phyloP scores from a whole-genome alignment of 2,329 filamentous ascomycete species.

The Aspergillus pseudoterreus region DNA sequence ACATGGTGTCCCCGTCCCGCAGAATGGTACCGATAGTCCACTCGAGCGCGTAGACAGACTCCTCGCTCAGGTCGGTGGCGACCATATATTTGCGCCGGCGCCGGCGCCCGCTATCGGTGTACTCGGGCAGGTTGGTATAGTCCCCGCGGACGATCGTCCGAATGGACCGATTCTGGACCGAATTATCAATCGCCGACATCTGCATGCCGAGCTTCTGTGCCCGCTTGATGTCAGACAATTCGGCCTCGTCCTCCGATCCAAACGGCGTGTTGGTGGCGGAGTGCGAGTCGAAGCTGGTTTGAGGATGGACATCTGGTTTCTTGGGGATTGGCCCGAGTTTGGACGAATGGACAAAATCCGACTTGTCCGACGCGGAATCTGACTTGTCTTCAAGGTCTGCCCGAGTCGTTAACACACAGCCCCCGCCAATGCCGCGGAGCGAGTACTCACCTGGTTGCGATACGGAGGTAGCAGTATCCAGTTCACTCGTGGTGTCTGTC shows the following conservation, averaged over 20 bases:
- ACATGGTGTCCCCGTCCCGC: slow-evolving; percentile 86
- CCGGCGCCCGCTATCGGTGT: slow-evolving; percentile 73
- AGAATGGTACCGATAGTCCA: slow-evolving; percentile 97
- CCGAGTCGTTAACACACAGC: neutral
- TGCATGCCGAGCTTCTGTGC: slow-evolving; percentile 81
- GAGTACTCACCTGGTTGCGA: neutral
- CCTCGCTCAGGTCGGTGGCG: slow-evolving; percentile 91
- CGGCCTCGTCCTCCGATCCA: slow-evolving; percentile 82
- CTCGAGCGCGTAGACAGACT: slow-evolving; percentile 90
- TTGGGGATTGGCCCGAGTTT: slow-evolving; percentile 43
- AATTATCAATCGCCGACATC: slow-evolving; percentile 71
- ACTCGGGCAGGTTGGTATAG: slow-evolving; percentile 66
- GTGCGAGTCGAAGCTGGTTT: slow-evolving; percentile 73
- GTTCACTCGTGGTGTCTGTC: neutral
- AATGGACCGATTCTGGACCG: slow-evolving; percentile 75
- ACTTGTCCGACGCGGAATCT: neutral
- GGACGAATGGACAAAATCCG: slow-evolving; percentile 13
- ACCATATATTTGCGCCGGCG: slow-evolving; percentile 86
- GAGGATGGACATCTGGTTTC: slow-evolving; percentile 66
- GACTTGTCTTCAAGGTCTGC: slow-evolving; percentile 11
- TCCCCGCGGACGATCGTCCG: slow-evolving; percentile 89
- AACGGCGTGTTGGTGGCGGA: slow-evolving; percentile 59
- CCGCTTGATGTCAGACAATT: slow-evolving; percentile 77
- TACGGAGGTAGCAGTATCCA: neutral
- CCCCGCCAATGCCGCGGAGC: neutral